A percentile compares a stretch with the other conserved stretches of the same genome.
These are phyloP conservation scores for Suillus discolor DNA, from an alignment of 768 basidiomycete genomes.

Conservation along the genomic window DNA sequence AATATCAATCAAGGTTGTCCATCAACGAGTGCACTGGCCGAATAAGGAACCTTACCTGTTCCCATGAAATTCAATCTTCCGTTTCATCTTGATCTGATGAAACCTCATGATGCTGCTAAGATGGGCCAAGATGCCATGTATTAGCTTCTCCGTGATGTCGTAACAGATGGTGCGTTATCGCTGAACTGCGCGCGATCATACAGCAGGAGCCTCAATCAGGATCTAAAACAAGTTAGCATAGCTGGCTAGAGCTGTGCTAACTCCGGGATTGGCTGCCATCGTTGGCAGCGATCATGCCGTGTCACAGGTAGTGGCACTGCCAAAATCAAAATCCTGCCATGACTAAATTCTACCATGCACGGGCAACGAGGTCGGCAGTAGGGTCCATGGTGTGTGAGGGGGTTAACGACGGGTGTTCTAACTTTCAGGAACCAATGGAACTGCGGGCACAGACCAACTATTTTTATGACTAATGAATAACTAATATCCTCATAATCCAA, in stretches of 20 bases:
- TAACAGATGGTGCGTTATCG: slow-evolving; percentile 21
- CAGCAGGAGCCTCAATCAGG: slow-evolving; percentile 20
- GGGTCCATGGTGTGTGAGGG: background rate
- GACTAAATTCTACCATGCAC: slow-evolving; percentile 24
- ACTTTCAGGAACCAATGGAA: slow-evolving; percentile 5
- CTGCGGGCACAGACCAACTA: background rate
- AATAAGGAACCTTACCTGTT: slow-evolving; percentile 14
- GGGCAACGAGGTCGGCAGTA: slow-evolving; percentile 18
- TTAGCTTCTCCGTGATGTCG: slow-evolving; percentile 20
- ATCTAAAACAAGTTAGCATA: slow-evolving; percentile 21
- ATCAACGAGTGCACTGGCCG: slow-evolving; percentile 14
- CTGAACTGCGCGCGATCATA: slow-evolving; percentile 5
- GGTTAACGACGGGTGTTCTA: slow-evolving; percentile 2
- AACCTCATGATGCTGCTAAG: slow-evolving; percentile 15
- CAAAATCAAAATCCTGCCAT: slow-evolving; percentile 25
- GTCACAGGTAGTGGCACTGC: slow-evolving; percentile 14
- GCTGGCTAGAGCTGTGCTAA: slow-evolving; percentile 13
- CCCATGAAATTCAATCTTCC: slow-evolving; percentile 18
- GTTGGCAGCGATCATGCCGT: slow-evolving; percentile 4
- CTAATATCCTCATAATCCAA: background rate
- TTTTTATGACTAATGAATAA: background rate
- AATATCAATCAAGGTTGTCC: slow-evolving; percentile 12
- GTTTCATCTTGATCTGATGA: slow-evolving; percentile 10
- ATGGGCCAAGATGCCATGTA: slow-evolving; percentile 10
- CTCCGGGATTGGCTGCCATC: slow-evolving; percentile 3